Evolutionary conservation across 495 filamentous ascomycete genomes (phyloP).

Genomic region (Massariosphaeria phaeospora): DNA sequence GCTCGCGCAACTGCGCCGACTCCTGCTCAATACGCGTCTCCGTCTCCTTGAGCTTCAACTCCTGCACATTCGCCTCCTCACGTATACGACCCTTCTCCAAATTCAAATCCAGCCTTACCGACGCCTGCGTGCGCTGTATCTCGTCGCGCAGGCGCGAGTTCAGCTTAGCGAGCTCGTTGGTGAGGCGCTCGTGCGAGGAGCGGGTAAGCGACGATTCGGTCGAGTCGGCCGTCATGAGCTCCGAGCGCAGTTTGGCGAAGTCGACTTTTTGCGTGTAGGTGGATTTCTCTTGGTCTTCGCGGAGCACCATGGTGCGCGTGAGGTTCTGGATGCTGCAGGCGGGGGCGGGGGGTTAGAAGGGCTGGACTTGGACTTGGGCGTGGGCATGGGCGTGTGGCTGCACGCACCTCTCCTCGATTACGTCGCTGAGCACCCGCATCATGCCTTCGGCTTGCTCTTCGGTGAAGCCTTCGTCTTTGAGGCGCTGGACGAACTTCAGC

Average conservation of each 20-base stretch:
- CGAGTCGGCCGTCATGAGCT: slow-evolving; percentile 84
- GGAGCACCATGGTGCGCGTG: slow-evolving; percentile 96
- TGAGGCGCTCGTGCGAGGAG: slow-evolving; percentile 83
- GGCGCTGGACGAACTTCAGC: slow-evolving; percentile 87
- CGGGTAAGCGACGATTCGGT: slow-evolving; percentile 84
- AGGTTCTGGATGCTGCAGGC: slow-evolving; percentile 80
- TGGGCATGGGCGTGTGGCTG: no score
- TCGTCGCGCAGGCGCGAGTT: slow-evolving; percentile 86
- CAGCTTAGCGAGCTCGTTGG: slow-evolving; percentile 90
- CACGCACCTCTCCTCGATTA: slow-evolving; percentile 82
- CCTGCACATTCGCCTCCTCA: slow-evolving; percentile 94
- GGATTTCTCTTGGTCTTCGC: slow-evolving; percentile 79
- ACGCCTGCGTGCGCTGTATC: slow-evolving; percentile 86
- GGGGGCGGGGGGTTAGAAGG: neutral
- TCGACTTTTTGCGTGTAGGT: slow-evolving; percentile 99
- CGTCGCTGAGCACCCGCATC: slow-evolving; percentile 96
- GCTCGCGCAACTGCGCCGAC: slow-evolving; percentile 81
- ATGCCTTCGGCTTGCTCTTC: slow-evolving; percentile 92
- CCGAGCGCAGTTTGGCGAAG: slow-evolving; percentile 95
- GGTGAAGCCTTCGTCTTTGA: slow-evolving; percentile 87
- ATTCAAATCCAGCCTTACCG: slow-evolving; percentile 86
- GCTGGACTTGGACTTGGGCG: no score
- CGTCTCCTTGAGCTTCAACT: slow-evolving; percentile 98
- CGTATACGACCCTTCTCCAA: slow-evolving; percentile 94
- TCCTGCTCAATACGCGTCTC: slow-evolving; percentile 98